phyloP scores from a whole-genome alignment of 768 basidiomycete species.

The Glaciozyma martinii region DNA sequence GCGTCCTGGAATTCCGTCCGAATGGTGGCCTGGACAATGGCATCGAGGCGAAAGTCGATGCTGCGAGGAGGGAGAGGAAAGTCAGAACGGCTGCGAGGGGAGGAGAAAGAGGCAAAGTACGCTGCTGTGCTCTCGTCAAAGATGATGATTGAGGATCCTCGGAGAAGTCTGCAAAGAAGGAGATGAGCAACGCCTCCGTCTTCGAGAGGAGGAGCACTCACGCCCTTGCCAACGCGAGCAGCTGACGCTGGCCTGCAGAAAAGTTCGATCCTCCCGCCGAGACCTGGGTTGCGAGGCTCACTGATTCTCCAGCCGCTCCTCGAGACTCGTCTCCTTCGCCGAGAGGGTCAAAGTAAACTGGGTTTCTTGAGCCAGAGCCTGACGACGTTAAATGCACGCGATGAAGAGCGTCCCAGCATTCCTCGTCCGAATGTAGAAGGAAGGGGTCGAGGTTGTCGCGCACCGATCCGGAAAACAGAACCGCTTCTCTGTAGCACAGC shows the following conservation, averaged over 20 bases:
- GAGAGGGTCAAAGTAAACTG: neutral
- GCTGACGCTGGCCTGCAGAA: slow-evolving; percentile 43
- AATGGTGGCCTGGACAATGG: slow-evolving; percentile 41
- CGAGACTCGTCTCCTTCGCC: too few species aligned
- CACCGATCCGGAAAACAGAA: slow-evolving; percentile 13
- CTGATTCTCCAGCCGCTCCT: neutral
- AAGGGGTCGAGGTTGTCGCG: slow-evolving; percentile 25
- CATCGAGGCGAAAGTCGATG: slow-evolving; percentile 36
- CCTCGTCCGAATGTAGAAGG: slow-evolving; percentile 14
- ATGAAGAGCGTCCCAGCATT: neutral
- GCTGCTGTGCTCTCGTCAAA: slow-evolving; percentile 43
- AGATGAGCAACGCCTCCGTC: neutral
- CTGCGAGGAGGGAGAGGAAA: too few species aligned
- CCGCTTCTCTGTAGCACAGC: slow-evolving; percentile 3
- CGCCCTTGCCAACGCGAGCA: slow-evolving; percentile 45
- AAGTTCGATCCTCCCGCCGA: slow-evolving; percentile 40
- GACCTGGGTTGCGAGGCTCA: slow-evolving; percentile 17
- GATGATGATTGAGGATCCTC: slow-evolving; percentile 40
- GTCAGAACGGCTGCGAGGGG: too few species aligned
- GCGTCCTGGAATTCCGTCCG: slow-evolving; percentile 37
- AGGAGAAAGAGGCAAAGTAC: too few species aligned
- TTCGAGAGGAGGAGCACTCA: slow-evolving; percentile 28
- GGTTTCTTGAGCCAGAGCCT: neutral
- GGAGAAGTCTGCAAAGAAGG: slow-evolving; percentile 31
- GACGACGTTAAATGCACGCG: slow-evolving; percentile 7